phyloP scores from a whole-genome alignment of 2,329 filamentous ascomycete species.

The Colletotrichum filicis region DNA sequence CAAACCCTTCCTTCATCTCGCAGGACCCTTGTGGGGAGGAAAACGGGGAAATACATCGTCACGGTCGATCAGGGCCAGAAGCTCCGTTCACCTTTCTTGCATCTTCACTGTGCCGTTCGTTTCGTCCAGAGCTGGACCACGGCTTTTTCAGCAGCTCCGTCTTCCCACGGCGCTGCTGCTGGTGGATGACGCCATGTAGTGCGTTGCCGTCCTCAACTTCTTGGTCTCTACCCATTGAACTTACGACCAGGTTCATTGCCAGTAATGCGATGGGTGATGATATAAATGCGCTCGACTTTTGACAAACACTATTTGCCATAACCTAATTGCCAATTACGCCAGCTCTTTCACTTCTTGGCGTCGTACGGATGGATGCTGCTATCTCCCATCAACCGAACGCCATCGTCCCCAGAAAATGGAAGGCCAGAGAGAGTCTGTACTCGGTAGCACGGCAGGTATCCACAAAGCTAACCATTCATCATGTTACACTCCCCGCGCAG shows the following conservation, averaged over 20 bases:
- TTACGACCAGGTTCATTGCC: neutral
- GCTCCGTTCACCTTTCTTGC: conserved; percentile 3
- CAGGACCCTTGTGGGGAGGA: conserved; percentile 24
- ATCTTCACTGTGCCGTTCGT: neutral
- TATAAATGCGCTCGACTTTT: too few relatives aligned
- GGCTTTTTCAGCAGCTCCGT: conserved; percentile 21
- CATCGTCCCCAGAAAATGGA: neutral
- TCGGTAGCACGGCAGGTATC: neutral
- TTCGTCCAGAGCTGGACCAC: neutral
- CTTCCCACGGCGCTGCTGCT: neutral
- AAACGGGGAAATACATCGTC: conserved; percentile 23
- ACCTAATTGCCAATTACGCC: too few relatives aligned
- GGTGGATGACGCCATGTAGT: conserved; percentile 28
- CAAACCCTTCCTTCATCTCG: neutral
- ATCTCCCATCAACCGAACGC: neutral
- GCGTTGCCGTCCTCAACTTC: neutral
- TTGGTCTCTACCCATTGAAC: neutral
- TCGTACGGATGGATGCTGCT: neutral
- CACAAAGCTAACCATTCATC: neutral
- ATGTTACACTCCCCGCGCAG: neutral
- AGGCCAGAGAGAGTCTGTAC: neutral
- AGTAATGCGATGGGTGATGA: too few relatives aligned
- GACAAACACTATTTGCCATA: neutral
- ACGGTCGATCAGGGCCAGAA: conserved; percentile 23
- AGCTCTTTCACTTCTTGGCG: neutral